Base-by-base conservation (phyloP, 495 filamentous ascomycete species). In the Thozetella sp. region DNA sequence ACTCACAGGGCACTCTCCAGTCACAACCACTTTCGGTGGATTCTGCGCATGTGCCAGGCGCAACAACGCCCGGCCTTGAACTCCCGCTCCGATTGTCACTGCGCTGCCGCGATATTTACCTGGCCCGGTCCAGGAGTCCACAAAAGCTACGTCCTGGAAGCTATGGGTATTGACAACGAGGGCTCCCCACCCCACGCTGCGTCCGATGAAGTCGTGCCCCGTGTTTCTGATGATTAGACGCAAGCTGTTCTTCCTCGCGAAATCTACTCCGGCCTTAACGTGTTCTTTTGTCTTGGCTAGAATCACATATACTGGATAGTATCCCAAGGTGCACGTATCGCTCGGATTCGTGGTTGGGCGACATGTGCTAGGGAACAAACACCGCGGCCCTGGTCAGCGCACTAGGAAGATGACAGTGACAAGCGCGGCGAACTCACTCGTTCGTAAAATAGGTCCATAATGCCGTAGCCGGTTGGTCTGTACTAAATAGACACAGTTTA, bases 211-310 rank as follows among this genome's bases (percentile, higher is more conserved):
- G 57, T 83, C 83, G 55, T 87, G 85, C 10, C 88, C 88, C 0
- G 87, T 90, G 65, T 89, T 89, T n/a, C 85, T 78, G 37, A 91
- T 74, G 23, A 90, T 73, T 12, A 90, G 63, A 22, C 87, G 81
- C 48, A 91, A 76, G 60, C 84, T 86, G 56, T 85, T 75, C 30
- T 79, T 53, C 0, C 72, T 70, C 11, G 83, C 83, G 52, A 88
- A 88, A 22, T 74, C 70, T 17, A 89, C 63, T 3, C 77, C 82
- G 2, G 71, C 70, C 46, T 74, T 73, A 53, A 84, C 71, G 53
- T 89, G 78, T 2, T 48, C 67, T 20, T 66, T 60, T 0, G 61
- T 63, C 43, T 73, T 70, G 26, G 80, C 82, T 63, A 78, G 75
- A 62, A 88, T 77, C 23, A 79, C 74, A 55, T 89, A 88, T 2